These are phyloP conservation scores for Didymella keratinophila DNA, from an alignment of 2,329 filamentous ascomycete species.

Conservation along the genomic window DNA sequence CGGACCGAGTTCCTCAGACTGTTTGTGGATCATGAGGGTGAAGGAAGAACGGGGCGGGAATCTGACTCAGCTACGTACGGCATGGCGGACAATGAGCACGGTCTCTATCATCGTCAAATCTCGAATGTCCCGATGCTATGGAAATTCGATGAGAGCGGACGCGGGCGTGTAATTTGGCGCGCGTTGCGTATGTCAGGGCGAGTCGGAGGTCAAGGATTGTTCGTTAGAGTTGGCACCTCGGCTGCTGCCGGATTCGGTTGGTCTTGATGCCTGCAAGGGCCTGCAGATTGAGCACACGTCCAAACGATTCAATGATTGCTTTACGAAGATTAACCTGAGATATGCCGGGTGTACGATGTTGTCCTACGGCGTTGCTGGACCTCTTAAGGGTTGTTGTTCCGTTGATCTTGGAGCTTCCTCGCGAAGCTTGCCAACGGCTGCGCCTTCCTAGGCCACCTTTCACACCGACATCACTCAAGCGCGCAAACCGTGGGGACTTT, in stretches of 20 bases:
- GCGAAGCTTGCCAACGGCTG: background rate
- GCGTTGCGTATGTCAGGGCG: conserved; percentile 9
- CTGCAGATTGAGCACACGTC: conserved; percentile 1
- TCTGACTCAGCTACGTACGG: conserved; percentile 52
- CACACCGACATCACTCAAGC: background rate
- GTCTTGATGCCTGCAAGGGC: background rate
- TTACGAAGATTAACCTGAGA: background rate
- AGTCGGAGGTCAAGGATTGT: conserved; percentile 2
- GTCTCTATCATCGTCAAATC: conserved; percentile 52
- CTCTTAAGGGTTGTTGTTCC: background rate
- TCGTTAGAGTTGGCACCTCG: conserved; percentile 11
- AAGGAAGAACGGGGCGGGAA: conserved; percentile 16
- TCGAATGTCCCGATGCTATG: conserved; percentile 1
- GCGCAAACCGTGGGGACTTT: background rate
- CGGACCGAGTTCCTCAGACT: conserved; percentile 21
- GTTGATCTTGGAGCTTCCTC: background rate
- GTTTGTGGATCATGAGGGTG: conserved; percentile 18
- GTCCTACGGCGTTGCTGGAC: background rate
- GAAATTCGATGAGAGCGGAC: conserved; percentile 2
- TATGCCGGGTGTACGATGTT: background rate
- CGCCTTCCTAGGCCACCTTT: background rate
- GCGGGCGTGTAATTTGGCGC: conserved; percentile 5
- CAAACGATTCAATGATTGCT: background rate
- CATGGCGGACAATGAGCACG: conserved; percentile 60
- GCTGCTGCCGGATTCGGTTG: conserved; percentile 11